Conservation (phyloP, 2,329 filamentous ascomycete species). For the Aspergillus pseudoglaucus region DNA sequence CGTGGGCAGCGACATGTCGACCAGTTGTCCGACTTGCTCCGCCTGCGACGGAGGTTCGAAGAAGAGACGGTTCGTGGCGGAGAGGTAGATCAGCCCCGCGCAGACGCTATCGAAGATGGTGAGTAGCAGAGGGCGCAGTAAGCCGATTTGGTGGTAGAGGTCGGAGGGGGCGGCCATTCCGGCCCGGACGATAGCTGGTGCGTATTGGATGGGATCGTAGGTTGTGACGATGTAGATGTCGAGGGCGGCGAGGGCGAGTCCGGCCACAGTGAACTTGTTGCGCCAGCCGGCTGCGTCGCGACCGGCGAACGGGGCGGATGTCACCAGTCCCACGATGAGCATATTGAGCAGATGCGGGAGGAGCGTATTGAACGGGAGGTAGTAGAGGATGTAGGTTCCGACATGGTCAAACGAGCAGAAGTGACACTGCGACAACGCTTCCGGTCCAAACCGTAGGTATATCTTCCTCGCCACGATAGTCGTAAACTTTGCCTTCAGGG, state of each 20-base stretch:
- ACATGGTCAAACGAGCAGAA: constrained; percentile 72
- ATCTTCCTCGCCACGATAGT: constrained; percentile 67
- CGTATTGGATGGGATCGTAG: constrained; percentile 50
- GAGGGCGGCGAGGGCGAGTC: constrained; percentile 50
- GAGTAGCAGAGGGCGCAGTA: constrained; percentile 58
- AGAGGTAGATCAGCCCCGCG: constrained; percentile 64
- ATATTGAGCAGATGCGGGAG: constrained; percentile 78
- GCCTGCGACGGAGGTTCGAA: constrained; percentile 54
- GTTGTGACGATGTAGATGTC: constrained; percentile 62
- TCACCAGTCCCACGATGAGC: constrained; percentile 63
- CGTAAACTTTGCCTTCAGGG: constrained; percentile 62
- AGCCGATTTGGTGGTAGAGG: constrained; percentile 41
- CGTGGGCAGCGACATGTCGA: constrained; percentile 42
- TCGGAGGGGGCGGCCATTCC: constrained; percentile 54
- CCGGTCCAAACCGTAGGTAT: constrained; percentile 77
- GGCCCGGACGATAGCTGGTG: constrained; percentile 58
- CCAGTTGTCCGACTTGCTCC: constrained; percentile 57
- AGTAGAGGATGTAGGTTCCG: constrained; percentile 70
- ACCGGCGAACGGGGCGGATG: constrained; percentile 61
- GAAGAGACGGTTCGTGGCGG: constrained; percentile 73
- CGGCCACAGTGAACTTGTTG: constrained; percentile 58
- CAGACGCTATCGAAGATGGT: constrained; percentile 58
- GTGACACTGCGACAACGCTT: constrained; percentile 65
- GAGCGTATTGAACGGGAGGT: constrained; percentile 61
- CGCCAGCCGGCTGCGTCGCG: constrained; percentile 63